Percentiles rank a stretch among this genome's conserved stretches.
These are phyloP conservation scores for Incumbomyces lentus DNA, from an alignment of 2,329 filamentous ascomycete species.

Conservation along the genomic window DNA sequence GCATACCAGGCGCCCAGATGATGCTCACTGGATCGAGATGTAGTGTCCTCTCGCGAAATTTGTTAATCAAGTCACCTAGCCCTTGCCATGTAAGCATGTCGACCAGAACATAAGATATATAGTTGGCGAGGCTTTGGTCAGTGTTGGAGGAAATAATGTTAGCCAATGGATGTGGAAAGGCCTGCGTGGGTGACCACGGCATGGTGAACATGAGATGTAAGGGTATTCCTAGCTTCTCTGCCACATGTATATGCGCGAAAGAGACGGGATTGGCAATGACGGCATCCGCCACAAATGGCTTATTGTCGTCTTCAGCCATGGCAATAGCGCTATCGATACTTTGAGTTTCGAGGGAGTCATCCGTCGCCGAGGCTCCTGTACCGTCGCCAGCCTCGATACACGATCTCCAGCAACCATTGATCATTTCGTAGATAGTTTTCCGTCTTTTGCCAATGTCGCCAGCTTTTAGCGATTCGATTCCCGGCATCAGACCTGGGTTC, in stretches of 20 bases:
- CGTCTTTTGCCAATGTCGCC: slow-evolving; percentile 68
- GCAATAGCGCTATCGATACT: slow-evolving; percentile 26
- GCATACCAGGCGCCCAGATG: slow-evolving; percentile 71
- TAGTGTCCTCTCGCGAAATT: slow-evolving; percentile 64
- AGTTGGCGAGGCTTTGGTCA: slow-evolving; percentile 68
- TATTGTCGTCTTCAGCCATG: slow-evolving; percentile 33
- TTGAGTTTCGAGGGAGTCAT: slow-evolving; percentile 41
- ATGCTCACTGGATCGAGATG: slow-evolving; percentile 68
- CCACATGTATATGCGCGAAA: slow-evolving; percentile 70
- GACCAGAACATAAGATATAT: slow-evolving; percentile 71
- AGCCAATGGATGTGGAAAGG: slow-evolving; percentile 76
- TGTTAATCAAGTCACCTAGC: slow-evolving; percentile 80
- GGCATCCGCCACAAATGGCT: slow-evolving; percentile 75
- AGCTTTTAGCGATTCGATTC: slow-evolving; percentile 62
- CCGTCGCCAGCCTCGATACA: slow-evolving; percentile 73
- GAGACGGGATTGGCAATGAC: slow-evolving; percentile 77
- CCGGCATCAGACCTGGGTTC: slow-evolving; percentile 75
- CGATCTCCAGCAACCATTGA: slow-evolving; percentile 78
- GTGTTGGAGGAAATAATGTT: slow-evolving; percentile 69
- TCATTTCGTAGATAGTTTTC: slow-evolving; percentile 64
- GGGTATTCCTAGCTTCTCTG: slow-evolving; percentile 66
- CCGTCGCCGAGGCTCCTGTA: slow-evolving; percentile 38
- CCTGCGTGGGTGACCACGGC: slow-evolving; percentile 79
- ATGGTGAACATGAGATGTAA: slow-evolving; percentile 89
- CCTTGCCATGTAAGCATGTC: slow-evolving; percentile 94